Evolutionary conservation across 495 filamentous ascomycete species (phyloP).

Genomic region (Talaromyces adpressus): DNA sequence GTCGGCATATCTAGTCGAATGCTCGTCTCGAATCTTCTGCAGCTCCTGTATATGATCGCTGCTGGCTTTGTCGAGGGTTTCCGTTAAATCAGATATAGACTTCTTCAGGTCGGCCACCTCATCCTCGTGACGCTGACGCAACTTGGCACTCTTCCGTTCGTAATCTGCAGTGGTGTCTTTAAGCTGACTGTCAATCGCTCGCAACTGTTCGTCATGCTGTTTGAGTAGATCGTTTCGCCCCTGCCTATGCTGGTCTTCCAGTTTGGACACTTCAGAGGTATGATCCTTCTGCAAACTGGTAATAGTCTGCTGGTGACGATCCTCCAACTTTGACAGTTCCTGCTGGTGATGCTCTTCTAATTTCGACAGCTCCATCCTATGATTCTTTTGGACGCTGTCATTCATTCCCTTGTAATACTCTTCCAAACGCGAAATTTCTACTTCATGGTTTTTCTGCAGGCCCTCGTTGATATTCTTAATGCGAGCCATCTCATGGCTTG

Average conservation of each 20-base stretch:
- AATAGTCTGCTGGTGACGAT: conserved; percentile 36
- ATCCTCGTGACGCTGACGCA: conserved; percentile 48
- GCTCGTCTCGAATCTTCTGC: conserved; percentile 50
- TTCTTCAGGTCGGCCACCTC: conserved; percentile 57
- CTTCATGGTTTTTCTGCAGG: conserved; percentile 63
- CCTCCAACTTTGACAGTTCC: conserved; percentile 41
- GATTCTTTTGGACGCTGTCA: conserved; percentile 36
- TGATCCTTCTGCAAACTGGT: conserved; percentile 30
- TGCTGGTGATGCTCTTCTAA: conserved; percentile 40
- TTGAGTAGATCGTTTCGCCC: conserved; percentile 37
- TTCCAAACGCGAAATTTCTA: conserved; percentile 40
- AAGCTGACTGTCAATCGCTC: conserved; percentile 39
- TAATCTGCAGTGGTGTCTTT: conserved; percentile 43
- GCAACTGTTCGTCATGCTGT: conserved; percentile 43
- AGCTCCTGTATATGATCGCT: conserved; percentile 52
- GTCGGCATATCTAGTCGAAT: conserved; percentile 38
- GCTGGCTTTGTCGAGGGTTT: conserved; percentile 50
- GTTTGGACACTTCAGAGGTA: conserved; percentile 46
- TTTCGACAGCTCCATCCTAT: conserved; percentile 37
- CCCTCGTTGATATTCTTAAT: conserved; percentile 65
- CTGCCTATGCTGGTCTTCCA: conserved; percentile 40
- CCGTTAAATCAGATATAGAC: conserved; percentile 50
- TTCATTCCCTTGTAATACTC: conserved; percentile 38
- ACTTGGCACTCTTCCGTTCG: conserved; percentile 36
- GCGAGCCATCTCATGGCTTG: conserved; percentile 53